Percentiles rank a stretch among this genome's conserved stretches.
Evolutionary conservation across 495 filamentous ascomycete genomes (phyloP).

Genomic region (Cercophora sp.): DNA sequence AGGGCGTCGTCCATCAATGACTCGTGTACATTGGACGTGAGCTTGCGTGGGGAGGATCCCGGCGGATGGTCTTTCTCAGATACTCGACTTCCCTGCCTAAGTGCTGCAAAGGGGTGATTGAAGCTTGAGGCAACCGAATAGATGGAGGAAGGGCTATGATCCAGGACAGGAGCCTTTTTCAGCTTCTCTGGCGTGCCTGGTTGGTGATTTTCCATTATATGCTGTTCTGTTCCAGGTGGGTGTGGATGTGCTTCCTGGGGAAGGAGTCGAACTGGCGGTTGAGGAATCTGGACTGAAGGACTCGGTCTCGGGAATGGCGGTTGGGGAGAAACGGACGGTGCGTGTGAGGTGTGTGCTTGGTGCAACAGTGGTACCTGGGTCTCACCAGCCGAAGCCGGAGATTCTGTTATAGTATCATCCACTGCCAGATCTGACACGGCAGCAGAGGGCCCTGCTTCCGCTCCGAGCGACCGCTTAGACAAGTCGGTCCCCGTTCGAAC

Average conservation of each 20-base stretch:
- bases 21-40: conserved; percentile 25
- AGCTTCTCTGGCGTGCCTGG: conserved; percentile 20
- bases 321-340: not conserved
- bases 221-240: conserved; percentile 15
- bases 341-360: not conserved
- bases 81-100: conserved; percentile 21
- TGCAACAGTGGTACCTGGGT: too few species aligned
- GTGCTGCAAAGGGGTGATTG: conserved; percentile 21
- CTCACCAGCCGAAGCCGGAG: conserved; percentile 13
- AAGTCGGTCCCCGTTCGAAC: conserved; percentile 32
- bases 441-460: conserved; percentile 16
- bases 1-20: conserved; percentile 56
- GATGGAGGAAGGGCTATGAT: conserved; percentile 27
- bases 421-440: conserved; percentile 7
- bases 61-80: conserved; percentile 28
- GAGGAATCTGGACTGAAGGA: conserved; percentile 8
- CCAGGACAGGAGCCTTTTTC: conserved; percentile 13
- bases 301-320: too few species aligned
- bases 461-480: conserved; percentile 10
- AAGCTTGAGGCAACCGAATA: conserved; percentile 24
- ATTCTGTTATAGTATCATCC: conserved; percentile 21
- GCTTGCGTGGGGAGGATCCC: conserved; percentile 1
- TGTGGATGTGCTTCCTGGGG: conserved; percentile 11
- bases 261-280: conserved; percentile 8
- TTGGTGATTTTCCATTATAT: conserved; percentile 6